These are phyloP conservation scores for Podaxis sp. DNA, from an alignment of 768 basidiomycete genomes.

Conservation along the genomic window DNA sequence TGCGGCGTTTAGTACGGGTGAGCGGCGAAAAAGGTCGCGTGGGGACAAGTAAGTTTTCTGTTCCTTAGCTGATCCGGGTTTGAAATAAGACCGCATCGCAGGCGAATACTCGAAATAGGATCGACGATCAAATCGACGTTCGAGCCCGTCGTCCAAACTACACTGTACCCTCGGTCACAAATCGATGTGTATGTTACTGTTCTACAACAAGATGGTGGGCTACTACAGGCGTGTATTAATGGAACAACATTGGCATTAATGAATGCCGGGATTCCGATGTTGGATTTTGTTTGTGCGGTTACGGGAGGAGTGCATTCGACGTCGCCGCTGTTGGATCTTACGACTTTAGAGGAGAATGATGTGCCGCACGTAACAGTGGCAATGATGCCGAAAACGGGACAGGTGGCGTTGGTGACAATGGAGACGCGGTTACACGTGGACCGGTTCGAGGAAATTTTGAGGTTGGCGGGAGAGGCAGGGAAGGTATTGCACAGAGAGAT, in stretches of 20 bases:
- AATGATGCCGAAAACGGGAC: constrained; percentile 81
- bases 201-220: constrained; percentile 89
- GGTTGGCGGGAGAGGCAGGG: constrained; percentile 74
- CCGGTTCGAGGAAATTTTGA: constrained; percentile 87
- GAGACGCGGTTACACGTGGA: constrained; percentile 94
- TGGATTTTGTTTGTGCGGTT: constrained; percentile 90
- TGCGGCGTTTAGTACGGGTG: constrained; percentile 84
- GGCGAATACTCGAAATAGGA: constrained; percentile 85
- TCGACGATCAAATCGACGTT: constrained; percentile 91
- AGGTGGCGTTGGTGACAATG: constrained; percentile 86
- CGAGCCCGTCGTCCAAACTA: constrained; percentile 90
- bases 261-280: constrained; percentile 85
- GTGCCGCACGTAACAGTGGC: constrained; percentile 88
- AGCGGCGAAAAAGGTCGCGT: constrained; percentile 69
- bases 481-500: constrained; percentile 82
- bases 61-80: not conserved
- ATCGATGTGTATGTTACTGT: constrained; percentile 95
- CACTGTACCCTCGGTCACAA: constrained; percentile 89
- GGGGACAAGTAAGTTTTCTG: constrained; percentile 80
- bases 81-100: constrained; percentile 27
- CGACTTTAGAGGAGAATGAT: constrained; percentile 86
- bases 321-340: constrained; percentile 83
- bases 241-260: constrained; percentile 91
- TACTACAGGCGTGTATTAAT: constrained; percentile 91
- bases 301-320: constrained; percentile 85